Conservation (phyloP, 306 rosid species). For the Medicago arabica region DNA sequence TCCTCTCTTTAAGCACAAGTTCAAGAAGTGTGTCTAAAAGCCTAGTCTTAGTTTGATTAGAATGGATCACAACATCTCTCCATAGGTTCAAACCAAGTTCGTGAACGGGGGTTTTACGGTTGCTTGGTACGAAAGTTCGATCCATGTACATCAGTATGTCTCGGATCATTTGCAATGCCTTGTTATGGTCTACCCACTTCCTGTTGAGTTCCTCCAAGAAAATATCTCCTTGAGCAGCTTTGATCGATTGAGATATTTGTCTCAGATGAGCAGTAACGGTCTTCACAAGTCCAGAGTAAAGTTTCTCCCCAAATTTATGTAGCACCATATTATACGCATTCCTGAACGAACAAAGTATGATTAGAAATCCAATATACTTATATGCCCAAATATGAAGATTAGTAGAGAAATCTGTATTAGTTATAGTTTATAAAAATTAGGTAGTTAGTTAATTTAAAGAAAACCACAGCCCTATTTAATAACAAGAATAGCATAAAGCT, state of each 20-base stretch:
- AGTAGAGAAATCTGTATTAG: background rate
- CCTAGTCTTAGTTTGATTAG: slow-evolving; percentile 56
- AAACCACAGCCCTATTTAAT: slow-evolving; percentile 19
- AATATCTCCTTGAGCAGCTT: slow-evolving; percentile 62
- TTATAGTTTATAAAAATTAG: background rate
- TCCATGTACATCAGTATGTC: slow-evolving; percentile 72
- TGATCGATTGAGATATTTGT: slow-evolving; percentile 53
- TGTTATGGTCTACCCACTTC: slow-evolving; percentile 67
- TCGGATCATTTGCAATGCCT: slow-evolving; percentile 67
- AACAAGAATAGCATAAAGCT: slow-evolving; percentile 4
- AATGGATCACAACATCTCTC: slow-evolving; percentile 64
- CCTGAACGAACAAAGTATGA: slow-evolving; percentile 44
- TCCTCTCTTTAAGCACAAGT: slow-evolving; percentile 58
- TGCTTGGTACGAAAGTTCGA: slow-evolving; percentile 62
- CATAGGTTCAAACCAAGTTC: slow-evolving; percentile 67
- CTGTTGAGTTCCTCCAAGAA: slow-evolving; percentile 64
- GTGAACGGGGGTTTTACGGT: slow-evolving; percentile 60
- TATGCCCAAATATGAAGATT: slow-evolving; percentile 13
- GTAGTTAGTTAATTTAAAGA: slow-evolving; percentile 2
- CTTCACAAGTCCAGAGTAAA: slow-evolving; percentile 58
- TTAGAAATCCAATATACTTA: slow-evolving; percentile 28
- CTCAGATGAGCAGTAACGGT: slow-evolving; percentile 59
- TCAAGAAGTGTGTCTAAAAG: slow-evolving; percentile 62
- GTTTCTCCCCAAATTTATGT: slow-evolving; percentile 62
- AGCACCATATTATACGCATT: slow-evolving; percentile 70